These are phyloP conservation scores for Eimeria praecox DNA, from an alignment of 169 alveolate genomes.

Conservation along the genomic window DNA sequence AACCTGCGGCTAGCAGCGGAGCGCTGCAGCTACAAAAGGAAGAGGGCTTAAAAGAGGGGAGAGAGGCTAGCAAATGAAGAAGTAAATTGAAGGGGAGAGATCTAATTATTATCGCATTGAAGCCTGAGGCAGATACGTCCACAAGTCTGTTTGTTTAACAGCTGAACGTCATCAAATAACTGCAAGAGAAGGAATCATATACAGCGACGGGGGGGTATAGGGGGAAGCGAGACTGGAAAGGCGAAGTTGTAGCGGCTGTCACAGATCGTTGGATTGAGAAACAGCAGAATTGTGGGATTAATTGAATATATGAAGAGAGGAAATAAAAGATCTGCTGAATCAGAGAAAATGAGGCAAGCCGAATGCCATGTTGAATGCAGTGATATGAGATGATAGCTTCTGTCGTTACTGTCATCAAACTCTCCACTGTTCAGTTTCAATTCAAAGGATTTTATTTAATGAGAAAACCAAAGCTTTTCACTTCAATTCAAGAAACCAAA, in stretches of 20 bases:
- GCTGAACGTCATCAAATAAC: not conserved
- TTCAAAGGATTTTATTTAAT: not conserved
- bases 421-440: constrained; percentile 16
- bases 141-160: no score
- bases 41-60: not conserved
- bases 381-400: not conserved
- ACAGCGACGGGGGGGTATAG: no score
- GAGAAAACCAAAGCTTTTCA: not conserved
- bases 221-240: not conserved
- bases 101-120: not conserved
- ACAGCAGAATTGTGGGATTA: not conserved
- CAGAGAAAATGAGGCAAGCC: not conserved
- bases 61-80: not conserved
- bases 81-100: not conserved
- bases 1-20: not conserved
- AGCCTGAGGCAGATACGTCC: not conserved
- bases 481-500: not conserved
- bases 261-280: not conserved
- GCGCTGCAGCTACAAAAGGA: not conserved
- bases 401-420: not conserved
- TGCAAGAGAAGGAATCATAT: not conserved
- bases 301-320: not conserved
- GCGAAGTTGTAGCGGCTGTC: not conserved
- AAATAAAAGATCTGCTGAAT: not conserved
- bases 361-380: not conserved